phyloP scores from a whole-genome alignment of 2,329 filamentous ascomycete species.

The Macroventuria anomochaeta region DNA sequence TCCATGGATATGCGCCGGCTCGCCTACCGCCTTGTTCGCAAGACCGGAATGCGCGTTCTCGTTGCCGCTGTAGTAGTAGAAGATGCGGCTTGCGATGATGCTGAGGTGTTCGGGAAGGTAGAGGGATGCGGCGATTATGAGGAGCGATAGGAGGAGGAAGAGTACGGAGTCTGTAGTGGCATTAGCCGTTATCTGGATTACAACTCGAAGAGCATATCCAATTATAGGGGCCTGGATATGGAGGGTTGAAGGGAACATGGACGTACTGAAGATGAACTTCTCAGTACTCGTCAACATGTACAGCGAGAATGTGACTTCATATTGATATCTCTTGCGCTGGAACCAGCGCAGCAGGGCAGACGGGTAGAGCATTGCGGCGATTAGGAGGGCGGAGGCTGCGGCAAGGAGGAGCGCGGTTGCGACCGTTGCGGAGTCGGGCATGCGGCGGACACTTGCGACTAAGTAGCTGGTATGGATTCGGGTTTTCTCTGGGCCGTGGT shows the following conservation, averaged over 20 bases:
- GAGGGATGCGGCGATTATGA: conserved; percentile 83
- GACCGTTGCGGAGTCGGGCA: conserved; percentile 44
- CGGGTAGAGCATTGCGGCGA: conserved; percentile 56
- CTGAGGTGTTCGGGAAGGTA: conserved; percentile 93
- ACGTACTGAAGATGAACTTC: conserved; percentile 95
- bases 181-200: too few species aligned
- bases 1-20: conserved; percentile 2
- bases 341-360: conserved; percentile 78
- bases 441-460: conserved; percentile 14
- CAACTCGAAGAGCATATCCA: too few species aligned
- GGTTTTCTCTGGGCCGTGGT: neutral
- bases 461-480: neutral
- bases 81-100: conserved; percentile 81
- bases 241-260: too few species aligned
- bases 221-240: too few species aligned
- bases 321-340: conserved; percentile 94
- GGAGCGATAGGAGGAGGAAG: conserved; percentile 86
- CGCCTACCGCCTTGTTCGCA: conserved; percentile 14
- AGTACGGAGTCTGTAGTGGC: conserved; percentile 81
- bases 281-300: conserved; percentile 98
- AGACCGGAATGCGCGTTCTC: conserved; percentile 44
- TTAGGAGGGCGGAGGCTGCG: conserved; percentile 49
- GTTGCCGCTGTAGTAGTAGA: conserved; percentile 95
- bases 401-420: conserved; percentile 46
- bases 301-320: conserved; percentile 93